Conservation (phyloP, 371 early-diverging fungal species). For the Entomophthora muscae region DNA sequence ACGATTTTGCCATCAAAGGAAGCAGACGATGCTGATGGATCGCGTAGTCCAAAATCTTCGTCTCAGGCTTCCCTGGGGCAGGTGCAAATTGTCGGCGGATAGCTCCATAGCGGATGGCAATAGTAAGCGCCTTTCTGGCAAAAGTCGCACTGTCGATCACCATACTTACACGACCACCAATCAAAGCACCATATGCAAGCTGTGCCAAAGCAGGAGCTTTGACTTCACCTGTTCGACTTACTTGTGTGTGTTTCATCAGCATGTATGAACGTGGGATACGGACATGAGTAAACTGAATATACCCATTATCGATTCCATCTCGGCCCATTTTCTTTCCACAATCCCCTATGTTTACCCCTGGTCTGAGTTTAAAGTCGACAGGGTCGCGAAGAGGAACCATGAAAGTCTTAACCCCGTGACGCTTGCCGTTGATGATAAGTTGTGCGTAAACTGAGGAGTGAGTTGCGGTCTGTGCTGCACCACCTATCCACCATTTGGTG, state of each 20-base stretch:
- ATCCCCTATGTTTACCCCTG: constrained; percentile 51
- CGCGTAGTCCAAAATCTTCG: constrained; percentile 58
- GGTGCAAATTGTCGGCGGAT: constrained; percentile 66
- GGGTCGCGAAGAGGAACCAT: constrained; percentile 50
- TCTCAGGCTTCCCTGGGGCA: constrained; percentile 32
- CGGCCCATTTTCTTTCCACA: constrained; percentile 63
- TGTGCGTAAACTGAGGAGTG: constrained; percentile 67
- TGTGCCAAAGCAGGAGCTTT: constrained; percentile 54
- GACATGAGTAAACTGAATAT: constrained; percentile 66
- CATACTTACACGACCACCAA: constrained; percentile 45
- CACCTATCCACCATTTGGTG: constrained; percentile 96
- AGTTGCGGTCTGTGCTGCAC: constrained; percentile 69
- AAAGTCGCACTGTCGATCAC: constrained; percentile 27
- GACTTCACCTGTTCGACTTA: constrained; percentile 48
- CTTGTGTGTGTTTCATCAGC: constrained; percentile 88
- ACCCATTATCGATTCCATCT: constrained; percentile 70
- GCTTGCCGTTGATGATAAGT: constrained; percentile 52
- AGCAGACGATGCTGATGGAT: constrained; percentile 63
- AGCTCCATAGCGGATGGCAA: constrained; percentile 60
- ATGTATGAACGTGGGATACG: constrained; percentile 63
- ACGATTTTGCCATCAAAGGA: constrained; percentile 60
- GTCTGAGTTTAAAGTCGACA: constrained; percentile 29
- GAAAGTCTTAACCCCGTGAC: constrained; percentile 63
- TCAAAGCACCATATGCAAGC: constrained; percentile 68
- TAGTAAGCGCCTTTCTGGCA: constrained; percentile 55